Percentiles rank a stretch among this genome's conserved stretches.
Evolutionary conservation across 305 asterid species (phyloP).

Genomic region (Fraxinus nigra): DNA sequence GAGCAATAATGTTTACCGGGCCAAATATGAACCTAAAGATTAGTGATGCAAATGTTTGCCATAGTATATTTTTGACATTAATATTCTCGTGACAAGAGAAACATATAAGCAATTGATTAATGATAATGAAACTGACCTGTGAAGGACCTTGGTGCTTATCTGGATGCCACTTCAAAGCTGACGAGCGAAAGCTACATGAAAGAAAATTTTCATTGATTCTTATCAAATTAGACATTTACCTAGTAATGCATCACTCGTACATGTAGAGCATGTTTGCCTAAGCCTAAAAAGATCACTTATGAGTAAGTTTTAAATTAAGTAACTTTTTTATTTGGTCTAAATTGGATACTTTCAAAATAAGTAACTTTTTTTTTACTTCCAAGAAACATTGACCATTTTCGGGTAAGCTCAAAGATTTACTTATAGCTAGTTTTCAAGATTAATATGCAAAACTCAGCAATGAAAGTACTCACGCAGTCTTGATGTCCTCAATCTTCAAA

Average conservation of each 20-base stretch:
- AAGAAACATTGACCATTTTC: background rate
- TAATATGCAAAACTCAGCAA: background rate
- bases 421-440: background rate
- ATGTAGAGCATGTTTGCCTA: background rate
- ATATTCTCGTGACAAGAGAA: background rate
- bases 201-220: conserved; percentile 4
- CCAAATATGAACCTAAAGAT: background rate
- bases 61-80: background rate
- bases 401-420: background rate
- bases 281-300: background rate
- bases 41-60: background rate
- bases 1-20: background rate
- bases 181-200: conserved; percentile 65
- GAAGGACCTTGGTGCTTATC: conserved; percentile 80
- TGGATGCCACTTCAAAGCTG: conserved; percentile 95
- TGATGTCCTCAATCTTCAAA: conserved; percentile 71
- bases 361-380: background rate
- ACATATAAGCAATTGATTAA: background rate
- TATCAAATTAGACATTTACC: background rate
- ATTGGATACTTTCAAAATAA: background rate
- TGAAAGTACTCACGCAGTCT: conserved; percentile 75
- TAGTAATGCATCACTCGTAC: background rate
- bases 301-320: background rate
- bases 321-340: background rate
- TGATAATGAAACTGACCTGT: conserved; percentile 45